A percentile compares a stretch with the other conserved stretches of the same genome.
These are phyloP conservation scores for Ceratobasidium sp. DNA, from an alignment of 1,284 basidiomycete species.

Conservation along the genomic window DNA sequence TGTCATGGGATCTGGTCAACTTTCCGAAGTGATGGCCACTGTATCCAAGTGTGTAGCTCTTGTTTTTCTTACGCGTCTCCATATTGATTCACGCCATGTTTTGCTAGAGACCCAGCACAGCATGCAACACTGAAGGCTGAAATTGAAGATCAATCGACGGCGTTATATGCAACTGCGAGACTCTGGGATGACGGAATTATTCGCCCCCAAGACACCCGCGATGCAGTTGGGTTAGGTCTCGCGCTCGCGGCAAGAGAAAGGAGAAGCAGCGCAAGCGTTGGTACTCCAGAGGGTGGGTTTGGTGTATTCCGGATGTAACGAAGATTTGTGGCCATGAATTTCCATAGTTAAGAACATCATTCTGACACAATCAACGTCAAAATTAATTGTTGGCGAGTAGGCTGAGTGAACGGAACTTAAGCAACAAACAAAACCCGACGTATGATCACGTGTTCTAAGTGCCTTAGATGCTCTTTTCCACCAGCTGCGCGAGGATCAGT, in stretches of 20 bases:
- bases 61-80: slow-evolving; percentile 12
- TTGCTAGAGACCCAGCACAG: slow-evolving; percentile 76
- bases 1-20: slow-evolving; percentile 96
- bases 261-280: slow-evolving; percentile 50
- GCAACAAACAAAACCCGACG: slow-evolving; percentile 13
- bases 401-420: background rate
- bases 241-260: slow-evolving; percentile 73
- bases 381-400: background rate
- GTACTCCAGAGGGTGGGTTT: slow-evolving; percentile 74
- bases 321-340: no score
- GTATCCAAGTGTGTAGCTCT: slow-evolving; percentile 77
- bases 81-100: slow-evolving; percentile 40
- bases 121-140: slow-evolving; percentile 79
- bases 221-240: slow-evolving; percentile 87
- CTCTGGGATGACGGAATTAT: slow-evolving; percentile 98
- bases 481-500: no score
- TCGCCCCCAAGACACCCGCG: slow-evolving; percentile 89
- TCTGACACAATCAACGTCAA: background rate
- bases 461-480: background rate
- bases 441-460: background rate
- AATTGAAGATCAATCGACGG: slow-evolving; percentile 89
- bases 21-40: slow-evolving; percentile 91
- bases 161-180: slow-evolving; percentile 88
- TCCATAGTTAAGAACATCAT: no score
- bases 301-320: slow-evolving; percentile 95